Evolutionary conservation across 2,329 filamentous ascomycete genomes (phyloP).

Genomic region (Ophiocordyceps camponoti-saundersi): DNA sequence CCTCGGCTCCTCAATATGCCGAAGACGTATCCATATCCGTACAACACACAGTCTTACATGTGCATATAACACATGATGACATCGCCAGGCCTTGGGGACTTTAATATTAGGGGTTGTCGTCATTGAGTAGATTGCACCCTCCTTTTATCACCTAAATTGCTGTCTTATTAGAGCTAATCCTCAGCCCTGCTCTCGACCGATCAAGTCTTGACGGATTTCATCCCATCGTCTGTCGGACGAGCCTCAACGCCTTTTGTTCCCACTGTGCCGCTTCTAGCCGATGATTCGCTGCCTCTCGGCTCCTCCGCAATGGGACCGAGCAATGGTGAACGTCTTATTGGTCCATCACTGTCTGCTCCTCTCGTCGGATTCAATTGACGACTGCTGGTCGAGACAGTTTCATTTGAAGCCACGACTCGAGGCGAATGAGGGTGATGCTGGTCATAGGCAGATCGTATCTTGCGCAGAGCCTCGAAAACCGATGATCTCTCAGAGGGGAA

Average conservation of each 20-base stretch:
- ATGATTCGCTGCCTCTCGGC: conserved; percentile 8
- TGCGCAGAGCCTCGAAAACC: conserved; percentile 27
- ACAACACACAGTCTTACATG: too few relatives aligned
- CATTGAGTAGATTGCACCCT: too few relatives aligned
- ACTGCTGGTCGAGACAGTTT: neutral
- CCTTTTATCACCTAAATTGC: too few relatives aligned
- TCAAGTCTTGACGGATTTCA: too few relatives aligned
- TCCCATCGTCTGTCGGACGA: too few relatives aligned
- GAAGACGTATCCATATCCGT: neutral
- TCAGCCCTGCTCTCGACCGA: too few relatives aligned
- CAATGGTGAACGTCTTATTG: conserved; percentile 16
- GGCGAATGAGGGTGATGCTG: conserved; percentile 19
- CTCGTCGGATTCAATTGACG: conserved; percentile 12
- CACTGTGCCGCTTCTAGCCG: neutral
- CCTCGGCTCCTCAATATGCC: neutral
- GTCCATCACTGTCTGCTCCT: too few relatives aligned
- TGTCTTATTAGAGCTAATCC: too few relatives aligned
- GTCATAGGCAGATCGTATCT: conserved; percentile 25
- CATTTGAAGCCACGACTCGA: neutral
- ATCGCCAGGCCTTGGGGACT: too few relatives aligned
- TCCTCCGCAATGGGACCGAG: conserved; percentile 30
- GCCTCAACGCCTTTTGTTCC: neutral
- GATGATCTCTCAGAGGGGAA: conserved; percentile 28
- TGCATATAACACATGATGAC: too few relatives aligned
- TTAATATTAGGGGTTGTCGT: too few relatives aligned